These are phyloP conservation scores for Ustilago hordei DNA, from an alignment of 1,284 basidiomycete genomes.

Conservation along the genomic window DNA sequence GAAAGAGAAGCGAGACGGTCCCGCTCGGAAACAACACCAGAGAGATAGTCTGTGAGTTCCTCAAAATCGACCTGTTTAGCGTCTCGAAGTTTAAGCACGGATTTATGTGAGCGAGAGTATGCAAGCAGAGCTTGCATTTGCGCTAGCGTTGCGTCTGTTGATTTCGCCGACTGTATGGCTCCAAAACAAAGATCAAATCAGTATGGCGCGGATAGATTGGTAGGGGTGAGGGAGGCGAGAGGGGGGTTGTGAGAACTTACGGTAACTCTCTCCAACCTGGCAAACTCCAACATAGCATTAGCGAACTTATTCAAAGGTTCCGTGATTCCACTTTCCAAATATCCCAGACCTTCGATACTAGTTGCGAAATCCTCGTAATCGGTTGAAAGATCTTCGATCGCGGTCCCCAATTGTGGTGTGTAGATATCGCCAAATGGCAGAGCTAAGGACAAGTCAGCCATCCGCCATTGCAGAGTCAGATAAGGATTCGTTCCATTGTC, in stretches of 20 bases:
- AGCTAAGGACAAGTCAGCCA: constrained; percentile 28
- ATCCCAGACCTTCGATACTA: constrained; percentile 93
- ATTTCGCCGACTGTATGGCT: constrained; percentile 49
- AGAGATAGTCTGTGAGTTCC: constrained; percentile 93
- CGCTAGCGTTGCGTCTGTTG: constrained; percentile 78
- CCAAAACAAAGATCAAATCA: neutral
- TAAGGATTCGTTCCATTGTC: constrained; percentile 1
- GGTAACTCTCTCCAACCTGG: constrained; percentile 54
- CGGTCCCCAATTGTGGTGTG: constrained; percentile 56
- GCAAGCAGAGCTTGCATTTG: constrained; percentile 88
- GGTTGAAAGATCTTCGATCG: constrained; percentile 76
- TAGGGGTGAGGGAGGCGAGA: neutral
- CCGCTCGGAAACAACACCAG: constrained; percentile 87
- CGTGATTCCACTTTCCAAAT: constrained; percentile 96
- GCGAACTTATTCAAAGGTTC: constrained; percentile 96
- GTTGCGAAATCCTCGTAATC: constrained; percentile 98
- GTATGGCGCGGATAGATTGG: too few species aligned
- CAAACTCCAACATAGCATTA: constrained; percentile 86
- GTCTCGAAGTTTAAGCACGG: constrained; percentile 91
- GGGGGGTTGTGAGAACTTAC: constrained; percentile 34
- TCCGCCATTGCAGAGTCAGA: constrained; percentile 3
- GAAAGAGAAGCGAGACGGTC: constrained; percentile 77
- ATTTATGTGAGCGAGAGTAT: constrained; percentile 89
- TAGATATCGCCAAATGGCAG: constrained; percentile 61
- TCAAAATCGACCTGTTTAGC: constrained; percentile 99